Base-by-base conservation (phyloP, 2,329 filamentous ascomycete species). In the Phialemoniopsis sp. region DNA sequence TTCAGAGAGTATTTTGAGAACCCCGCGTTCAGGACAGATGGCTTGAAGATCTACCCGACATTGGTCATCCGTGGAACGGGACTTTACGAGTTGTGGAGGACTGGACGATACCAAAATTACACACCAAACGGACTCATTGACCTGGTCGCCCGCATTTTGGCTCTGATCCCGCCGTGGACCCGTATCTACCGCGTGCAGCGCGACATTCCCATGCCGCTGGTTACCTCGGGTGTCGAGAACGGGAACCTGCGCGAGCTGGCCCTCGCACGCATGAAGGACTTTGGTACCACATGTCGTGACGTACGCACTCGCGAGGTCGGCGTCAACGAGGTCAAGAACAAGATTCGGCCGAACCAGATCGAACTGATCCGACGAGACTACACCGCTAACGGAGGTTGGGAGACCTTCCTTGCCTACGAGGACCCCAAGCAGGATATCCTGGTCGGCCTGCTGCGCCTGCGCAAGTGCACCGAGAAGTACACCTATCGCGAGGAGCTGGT, bases 191-290 rank as follows among this genome's bases (percentile, higher is more conserved):
- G 93, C 44, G 93, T 98, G 1, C 93, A 98, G 69, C 82, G 93
- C 60, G 93, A 98, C 65, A 98, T 98, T 42, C 93, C 93, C n/a
- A 98, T 98, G 93, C 93, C 93, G 1, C 75, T 98, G 17, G 94
- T 98, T n/a, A 97, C 93, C 0, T 95, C 91, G 1, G 93, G 93
- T 31, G 93, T 98, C 1, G 93, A 98, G 66, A 98, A 98, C 52
- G 93, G 93, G 45, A 98, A 98, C 58, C 70, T 98, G 30, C 82
- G 93, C 46, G 93, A 98, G 62, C 71, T 98, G 36, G 91, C 93
- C 1, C 70, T 98, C 40, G 89, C 90, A n/a, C 78, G 93, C 16
- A 98, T 98, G 94, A 96, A 96, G 64, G 93, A 98, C 60, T 97
- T 98, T 52, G 94, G 94, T 36, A 98, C 93, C 0, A 89, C 88